phyloP scores from a whole-genome alignment of 2,329 filamentous ascomycete genomes.

The Botrytis fragariae region DNA sequence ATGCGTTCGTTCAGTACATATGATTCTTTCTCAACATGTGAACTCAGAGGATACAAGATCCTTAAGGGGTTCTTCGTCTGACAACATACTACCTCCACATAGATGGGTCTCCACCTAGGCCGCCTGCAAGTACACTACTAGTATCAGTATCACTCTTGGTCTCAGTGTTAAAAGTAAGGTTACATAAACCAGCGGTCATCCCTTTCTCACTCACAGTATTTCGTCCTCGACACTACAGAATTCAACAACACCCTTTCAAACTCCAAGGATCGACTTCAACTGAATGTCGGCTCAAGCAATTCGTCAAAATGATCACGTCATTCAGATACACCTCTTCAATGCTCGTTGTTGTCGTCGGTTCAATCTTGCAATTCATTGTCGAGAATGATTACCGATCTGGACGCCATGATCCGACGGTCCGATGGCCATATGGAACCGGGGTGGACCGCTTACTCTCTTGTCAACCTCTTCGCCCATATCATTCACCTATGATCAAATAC shows the following conservation, averaged over 20 bases:
- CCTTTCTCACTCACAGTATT: not conserved
- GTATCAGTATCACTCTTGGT: not conserved
- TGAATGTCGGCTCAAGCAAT: not conserved
- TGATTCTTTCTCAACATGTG: not conserved
- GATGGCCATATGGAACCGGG: not conserved
- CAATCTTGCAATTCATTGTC: not conserved
- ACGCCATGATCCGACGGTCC: not conserved
- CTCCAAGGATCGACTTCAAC: not conserved
- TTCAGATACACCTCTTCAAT: not conserved
- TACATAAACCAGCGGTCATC: not conserved
- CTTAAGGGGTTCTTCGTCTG: not conserved
- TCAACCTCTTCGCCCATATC: not conserved
- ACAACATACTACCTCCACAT: not conserved
- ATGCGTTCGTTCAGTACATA: not conserved
- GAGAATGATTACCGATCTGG: not conserved
- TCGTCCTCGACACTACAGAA: not conserved
- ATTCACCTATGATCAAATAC: not conserved
- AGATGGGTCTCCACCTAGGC: not conserved
- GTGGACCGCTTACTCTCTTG: not conserved
- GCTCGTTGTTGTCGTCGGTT: not conserved
- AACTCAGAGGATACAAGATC: not conserved
- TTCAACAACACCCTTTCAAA: not conserved
- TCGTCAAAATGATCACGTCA: not conserved
- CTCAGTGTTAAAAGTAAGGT: not conserved
- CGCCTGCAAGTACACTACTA: not conserved